Base-by-base conservation (phyloP, 257 asterid species). In the Primulina huaijiensis region DNA sequence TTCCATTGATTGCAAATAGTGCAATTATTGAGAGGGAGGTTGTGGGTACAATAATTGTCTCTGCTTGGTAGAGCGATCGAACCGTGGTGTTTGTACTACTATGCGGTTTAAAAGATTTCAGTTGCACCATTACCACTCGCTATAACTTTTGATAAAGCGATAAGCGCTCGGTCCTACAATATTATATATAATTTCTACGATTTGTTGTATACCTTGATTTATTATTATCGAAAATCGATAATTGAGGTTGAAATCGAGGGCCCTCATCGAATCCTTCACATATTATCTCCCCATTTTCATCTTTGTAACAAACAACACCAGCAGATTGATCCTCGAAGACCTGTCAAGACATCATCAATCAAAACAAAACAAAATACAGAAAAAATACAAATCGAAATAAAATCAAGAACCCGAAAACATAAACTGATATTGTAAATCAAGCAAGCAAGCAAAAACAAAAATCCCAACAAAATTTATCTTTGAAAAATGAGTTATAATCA, bases 231-330 rank as follows among this genome's bases (percentile, higher is more conserved):
- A 74, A 67, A 69, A 62, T 75, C 64, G 90, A 67, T 20, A 72
- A 60, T 12, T 73, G 79, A 0, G 73, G 87, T 55, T 77, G 74
- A 71, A 84, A 77, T 37, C 89, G 87, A 72, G 92, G 92, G 29
- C 90, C 90, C 59, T 88, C 90, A 34, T 88, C 95, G 17, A 78
- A 79, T 69, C 92, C 95, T 84, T 86, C 92, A 38, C 92, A 88
- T 20, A 70, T 75, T 3, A 84, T 78, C 75, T 86, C 95, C 7
- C 92, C 95, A 74, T 80, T 83, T 67, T 71, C 83, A 73, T 84
- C 88, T 73, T 77, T 80, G 25, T 86, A 88, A 72, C 95, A 84
- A 23, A 88, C 84, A 30, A 84, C 73, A 60, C 92, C 92, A 71
- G 79, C 64, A 19, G 85, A 72, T 59, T 12, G 74, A 78, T 86